A percentile compares a stretch with the other conserved stretches of the same genome.
These are phyloP conservation scores for Gamarada debralockiae DNA, from an alignment of 495 filamentous ascomycete genomes.

Conservation along the genomic window DNA sequence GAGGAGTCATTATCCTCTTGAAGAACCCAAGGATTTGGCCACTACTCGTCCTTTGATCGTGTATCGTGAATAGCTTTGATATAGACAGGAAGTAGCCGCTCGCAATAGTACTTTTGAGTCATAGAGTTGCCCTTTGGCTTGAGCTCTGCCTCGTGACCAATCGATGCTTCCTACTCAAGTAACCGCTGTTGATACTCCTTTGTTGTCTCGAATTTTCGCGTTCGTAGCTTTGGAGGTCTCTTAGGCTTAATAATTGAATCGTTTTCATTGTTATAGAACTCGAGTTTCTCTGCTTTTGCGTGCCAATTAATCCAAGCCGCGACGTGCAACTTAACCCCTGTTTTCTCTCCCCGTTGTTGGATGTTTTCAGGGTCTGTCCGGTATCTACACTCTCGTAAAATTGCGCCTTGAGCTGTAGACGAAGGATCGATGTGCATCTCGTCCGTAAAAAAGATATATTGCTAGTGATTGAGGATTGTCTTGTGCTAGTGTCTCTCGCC, in stretches of 20 bases:
- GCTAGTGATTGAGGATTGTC: too few species aligned
- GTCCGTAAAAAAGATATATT: too few species aligned
- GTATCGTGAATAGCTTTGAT: neutral
- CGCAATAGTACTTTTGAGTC: constrained; percentile 13
- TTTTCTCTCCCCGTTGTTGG: neutral
- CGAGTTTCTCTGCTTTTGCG: too few species aligned
- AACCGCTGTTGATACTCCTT: neutral
- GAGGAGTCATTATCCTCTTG: constrained; percentile 13
- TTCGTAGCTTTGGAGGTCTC: constrained; percentile 5
- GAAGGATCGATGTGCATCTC: constrained; percentile 2
- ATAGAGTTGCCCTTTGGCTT: too few species aligned
- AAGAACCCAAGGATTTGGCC: constrained; percentile 5
- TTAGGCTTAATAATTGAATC: too few species aligned
- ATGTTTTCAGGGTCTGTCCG: constrained; percentile 6
- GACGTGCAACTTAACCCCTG: constrained; percentile 4
- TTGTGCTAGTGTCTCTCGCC: too few species aligned
- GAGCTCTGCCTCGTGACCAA: neutral
- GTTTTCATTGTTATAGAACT: too few species aligned
- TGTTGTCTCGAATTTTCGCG: neutral
- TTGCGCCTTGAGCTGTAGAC: neutral
- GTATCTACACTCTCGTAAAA: constrained; percentile 1
- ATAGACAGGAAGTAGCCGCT: constrained; percentile 6
- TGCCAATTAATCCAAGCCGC: neutral
- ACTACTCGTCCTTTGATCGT: neutral
- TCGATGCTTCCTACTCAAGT: constrained; percentile 2